phyloP scores from a whole-genome alignment of 768 basidiomycete species.

The Obba rivulosa region DNA sequence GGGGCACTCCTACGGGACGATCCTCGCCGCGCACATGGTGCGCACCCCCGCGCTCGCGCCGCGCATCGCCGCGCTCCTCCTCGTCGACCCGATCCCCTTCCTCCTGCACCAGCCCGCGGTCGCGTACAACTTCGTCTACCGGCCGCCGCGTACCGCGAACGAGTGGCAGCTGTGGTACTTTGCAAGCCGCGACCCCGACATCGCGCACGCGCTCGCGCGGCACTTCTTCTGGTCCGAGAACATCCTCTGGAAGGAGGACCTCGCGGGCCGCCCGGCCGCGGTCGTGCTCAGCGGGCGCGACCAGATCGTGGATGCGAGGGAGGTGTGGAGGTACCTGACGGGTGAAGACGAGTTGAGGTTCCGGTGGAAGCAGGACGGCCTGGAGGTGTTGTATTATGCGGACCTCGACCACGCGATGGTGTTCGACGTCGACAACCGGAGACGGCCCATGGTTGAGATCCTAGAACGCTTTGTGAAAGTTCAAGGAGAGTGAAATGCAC shows the following conservation, averaged over 20 bases:
- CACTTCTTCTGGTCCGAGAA: constrained; percentile 67
- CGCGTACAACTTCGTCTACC: constrained; percentile 64
- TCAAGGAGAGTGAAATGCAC: too few species aligned
- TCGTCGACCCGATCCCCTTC: constrained; percentile 64
- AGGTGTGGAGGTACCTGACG: constrained; percentile 37
- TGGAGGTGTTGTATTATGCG: constrained; percentile 37
- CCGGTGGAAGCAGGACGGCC: constrained; percentile 23
- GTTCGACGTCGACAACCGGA: constrained; percentile 25
- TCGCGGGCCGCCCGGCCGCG: constrained; percentile 27
- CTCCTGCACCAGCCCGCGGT: constrained; percentile 58
- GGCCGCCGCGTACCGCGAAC: constrained; percentile 41
- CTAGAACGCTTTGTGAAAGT: constrained; percentile 23
- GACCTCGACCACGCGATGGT: constrained; percentile 38
- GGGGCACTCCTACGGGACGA: constrained; percentile 62
- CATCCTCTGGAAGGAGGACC: constrained; percentile 54
- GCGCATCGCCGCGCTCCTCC: constrained; percentile 39
- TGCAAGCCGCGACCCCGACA: constrained; percentile 56
- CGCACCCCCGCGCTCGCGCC: constrained; percentile 26
- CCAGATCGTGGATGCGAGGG: constrained; percentile 36
- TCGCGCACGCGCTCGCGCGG: constrained; percentile 51
- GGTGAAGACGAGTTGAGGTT: constrained; percentile 15
- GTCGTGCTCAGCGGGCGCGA: constrained; percentile 36
- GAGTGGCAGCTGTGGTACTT: constrained; percentile 72
- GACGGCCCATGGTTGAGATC: constrained; percentile 27
- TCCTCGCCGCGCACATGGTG: constrained; percentile 48